Percentiles rank a stretch among this genome's conserved stretches.
Conservation (phyloP, 495 filamentous ascomycete species). For the Cercophora scortea region DNA sequence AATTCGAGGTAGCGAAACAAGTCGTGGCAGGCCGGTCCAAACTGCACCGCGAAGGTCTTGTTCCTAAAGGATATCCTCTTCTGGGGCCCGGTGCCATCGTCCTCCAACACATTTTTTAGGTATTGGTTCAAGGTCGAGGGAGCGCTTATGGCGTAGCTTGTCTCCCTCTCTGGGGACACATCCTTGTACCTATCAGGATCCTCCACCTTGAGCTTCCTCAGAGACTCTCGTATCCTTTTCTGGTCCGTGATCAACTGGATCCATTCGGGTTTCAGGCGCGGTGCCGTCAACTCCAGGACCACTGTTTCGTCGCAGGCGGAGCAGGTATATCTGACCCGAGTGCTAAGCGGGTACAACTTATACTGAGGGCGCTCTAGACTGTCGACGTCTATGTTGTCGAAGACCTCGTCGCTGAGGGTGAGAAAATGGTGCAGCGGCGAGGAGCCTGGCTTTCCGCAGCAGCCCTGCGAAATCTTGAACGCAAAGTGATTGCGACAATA, state of each 20-base stretch:
- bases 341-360: constrained; percentile 22
- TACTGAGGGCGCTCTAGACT: not conserved
- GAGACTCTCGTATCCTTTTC: constrained; percentile 41
- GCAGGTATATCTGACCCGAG: constrained; percentile 46
- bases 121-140: constrained; percentile 53
- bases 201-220: constrained; percentile 42
- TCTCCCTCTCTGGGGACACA: constrained; percentile 19
- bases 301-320: constrained; percentile 30
- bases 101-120: constrained; percentile 51
- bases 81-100: constrained; percentile 23
- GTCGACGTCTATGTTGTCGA: not conserved
- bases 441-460: not conserved
- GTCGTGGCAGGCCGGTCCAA: constrained; percentile 56
- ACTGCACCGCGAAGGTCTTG: constrained; percentile 62
- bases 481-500: constrained; percentile 27
- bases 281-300: constrained; percentile 42
- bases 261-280: constrained; percentile 42
- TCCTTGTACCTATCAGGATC: constrained; percentile 55
- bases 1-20: constrained; percentile 62
- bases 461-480: constrained; percentile 11
- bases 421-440: constrained; percentile 18
- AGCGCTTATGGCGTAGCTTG: constrained; percentile 40
- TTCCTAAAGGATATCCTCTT: constrained; percentile 58
- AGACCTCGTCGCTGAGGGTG: not conserved
- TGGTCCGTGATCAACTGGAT: constrained; percentile 50